Conservation (phyloP, 2,329 filamentous ascomycete species). For the Ophiosphaerella korrae region DNA sequence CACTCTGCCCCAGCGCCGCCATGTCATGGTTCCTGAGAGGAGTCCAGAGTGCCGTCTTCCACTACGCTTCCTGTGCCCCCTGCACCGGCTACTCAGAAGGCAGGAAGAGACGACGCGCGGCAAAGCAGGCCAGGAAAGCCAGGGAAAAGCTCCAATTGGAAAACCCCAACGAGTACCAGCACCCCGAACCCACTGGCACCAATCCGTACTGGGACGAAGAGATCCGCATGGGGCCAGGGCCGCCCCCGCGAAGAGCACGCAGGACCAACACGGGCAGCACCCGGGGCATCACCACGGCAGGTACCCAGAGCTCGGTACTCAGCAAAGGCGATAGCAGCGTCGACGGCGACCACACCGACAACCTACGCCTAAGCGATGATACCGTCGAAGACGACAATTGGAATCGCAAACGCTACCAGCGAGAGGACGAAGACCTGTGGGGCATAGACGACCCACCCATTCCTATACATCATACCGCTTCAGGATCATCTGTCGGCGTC, state of each 20-base stretch:
- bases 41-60: constrained; percentile 78
- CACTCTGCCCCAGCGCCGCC: constrained; percentile 4
- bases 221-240: constrained; percentile 78
- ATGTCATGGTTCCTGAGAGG: constrained; percentile 52
- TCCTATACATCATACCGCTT: constrained; percentile 38
- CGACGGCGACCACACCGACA: constrained; percentile 29
- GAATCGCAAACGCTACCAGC: constrained; percentile 80
- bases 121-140: constrained; percentile 69
- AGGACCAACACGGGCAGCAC: constrained; percentile 61
- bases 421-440: constrained; percentile 88
- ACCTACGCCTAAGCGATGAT: constrained; percentile 40
- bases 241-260: constrained; percentile 64
- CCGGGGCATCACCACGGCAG: constrained; percentile 63
- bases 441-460: constrained; percentile 58
- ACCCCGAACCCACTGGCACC: constrained; percentile 81
- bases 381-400: constrained; percentile 59
- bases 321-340: constrained; percentile 54
- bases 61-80: constrained; percentile 76
- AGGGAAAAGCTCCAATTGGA: constrained; percentile 69
- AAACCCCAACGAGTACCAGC: constrained; percentile 75
- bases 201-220: constrained; percentile 91
- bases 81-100: constrained; percentile 74
- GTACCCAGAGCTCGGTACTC: constrained; percentile 53
- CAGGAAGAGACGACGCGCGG: constrained; percentile 72
- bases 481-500: constrained; percentile 40